Conservation (phyloP, 306 rosid species). For the Rosa rugosa region DNA sequence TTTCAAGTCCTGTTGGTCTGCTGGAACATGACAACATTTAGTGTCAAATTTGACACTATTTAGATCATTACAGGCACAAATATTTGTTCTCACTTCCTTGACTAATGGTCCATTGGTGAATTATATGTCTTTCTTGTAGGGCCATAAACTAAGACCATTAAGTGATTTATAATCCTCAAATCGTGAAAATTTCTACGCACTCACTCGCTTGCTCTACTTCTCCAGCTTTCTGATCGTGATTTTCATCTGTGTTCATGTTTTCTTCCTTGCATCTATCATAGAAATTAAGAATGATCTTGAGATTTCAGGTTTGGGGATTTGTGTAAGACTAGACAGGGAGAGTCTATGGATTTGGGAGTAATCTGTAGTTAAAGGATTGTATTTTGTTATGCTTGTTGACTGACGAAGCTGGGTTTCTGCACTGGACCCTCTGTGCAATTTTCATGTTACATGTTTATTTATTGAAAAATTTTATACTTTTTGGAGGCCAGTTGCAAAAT, state of each 20-base stretch:
- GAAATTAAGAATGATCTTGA: neutral
- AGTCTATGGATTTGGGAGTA: slow-evolving; percentile 3
- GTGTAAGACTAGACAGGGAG: neutral
- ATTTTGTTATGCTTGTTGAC: neutral
- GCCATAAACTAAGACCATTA: neutral
- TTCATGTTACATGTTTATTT: neutral
- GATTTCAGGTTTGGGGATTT: neutral
- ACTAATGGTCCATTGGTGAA: slow-evolving; percentile 8
- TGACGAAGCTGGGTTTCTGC: neutral
- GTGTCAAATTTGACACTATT: slow-evolving; percentile 5
- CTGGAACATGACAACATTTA: neutral
- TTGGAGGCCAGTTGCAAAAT: neutral
- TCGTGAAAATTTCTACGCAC: neutral
- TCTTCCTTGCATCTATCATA: neutral
- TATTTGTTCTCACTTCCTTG: slow-evolving; percentile 37
- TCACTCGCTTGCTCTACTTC: slow-evolving; percentile 9
- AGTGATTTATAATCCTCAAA: slow-evolving; percentile 18
- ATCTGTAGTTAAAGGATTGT: neutral
- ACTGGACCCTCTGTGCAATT: neutral
- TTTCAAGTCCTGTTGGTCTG: neutral
- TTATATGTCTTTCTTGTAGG: neutral
- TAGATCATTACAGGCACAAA: slow-evolving; percentile 1
- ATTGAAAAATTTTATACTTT: neutral
- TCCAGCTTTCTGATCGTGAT: neutral
- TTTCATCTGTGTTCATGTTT: neutral